Evolutionary conservation across 495 filamentous ascomycete genomes (phyloP), one percentile per base, ranked within the genome.

Genomic region (Corynascus novoguineensis): DNA sequence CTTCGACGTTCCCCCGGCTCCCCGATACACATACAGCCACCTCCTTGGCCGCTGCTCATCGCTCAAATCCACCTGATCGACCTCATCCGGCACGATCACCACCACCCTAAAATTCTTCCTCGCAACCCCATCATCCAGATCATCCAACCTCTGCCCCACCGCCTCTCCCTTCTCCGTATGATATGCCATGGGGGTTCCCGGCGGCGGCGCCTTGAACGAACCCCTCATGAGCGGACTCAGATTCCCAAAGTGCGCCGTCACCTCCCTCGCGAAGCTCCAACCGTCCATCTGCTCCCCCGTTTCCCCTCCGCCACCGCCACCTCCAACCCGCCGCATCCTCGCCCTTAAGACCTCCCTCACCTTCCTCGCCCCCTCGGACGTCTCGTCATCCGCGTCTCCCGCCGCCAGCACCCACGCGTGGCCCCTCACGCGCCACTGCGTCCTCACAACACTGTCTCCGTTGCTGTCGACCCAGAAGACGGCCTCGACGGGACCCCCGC

Each of bases 221-320:
- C 88, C 89, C 64, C 88, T 73, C 82, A 91, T 86, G 6, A 77
- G 69, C 14, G 92, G 92, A 25, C 79, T 83, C 65, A 90, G 72
- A 68, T 95, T 95, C 14, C 87, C 90, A 79, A 96, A 97, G 73
- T 92, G 89, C 60, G 81, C 84, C 57, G 85, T 87, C 40, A 97
- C 70, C 71, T 95, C 89, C 59, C 75, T 48, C 29, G 22, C 54
- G 42, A 57, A 86, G 34, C 73, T 75, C 83, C 87, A 96, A 14
- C 75, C 81, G 85, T 85, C 90, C 6, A 64, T 64, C 0, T 58
- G 62, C 15, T 64, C 62, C 10, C 61, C 66, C 5, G 47, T 64
- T 4, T 58, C 63, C 1, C 57, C 59, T 5, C 51, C 35, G n/a
- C n/a, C n/a, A n/a, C n/a, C n/a, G n/a, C 3, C 6, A 12, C 12